Evolutionary conservation across 768 basidiomycete species (phyloP).

Genomic region (Pholiota microspora): DNA sequence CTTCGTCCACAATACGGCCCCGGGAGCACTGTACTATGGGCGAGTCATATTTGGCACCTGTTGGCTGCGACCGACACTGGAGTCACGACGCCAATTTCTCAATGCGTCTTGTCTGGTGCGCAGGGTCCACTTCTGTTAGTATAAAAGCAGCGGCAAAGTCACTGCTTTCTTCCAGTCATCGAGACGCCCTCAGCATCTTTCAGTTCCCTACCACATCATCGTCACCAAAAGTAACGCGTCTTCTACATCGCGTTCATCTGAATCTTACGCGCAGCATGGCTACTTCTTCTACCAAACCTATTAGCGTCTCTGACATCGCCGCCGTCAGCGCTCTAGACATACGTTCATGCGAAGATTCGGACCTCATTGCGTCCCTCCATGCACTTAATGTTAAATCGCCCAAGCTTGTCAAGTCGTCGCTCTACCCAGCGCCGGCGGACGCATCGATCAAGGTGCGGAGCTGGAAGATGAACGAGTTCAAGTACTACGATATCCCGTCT

Average conservation of each 20-base stretch:
- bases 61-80: too few species aligned
- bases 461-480: slow-evolving; percentile 99
- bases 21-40: too few species aligned
- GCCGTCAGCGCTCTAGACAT: not conserved
- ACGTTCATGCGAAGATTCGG: slow-evolving; percentile 40
- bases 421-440: slow-evolving; percentile 57
- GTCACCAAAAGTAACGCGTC: too few species aligned
- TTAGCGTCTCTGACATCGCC: not conserved
- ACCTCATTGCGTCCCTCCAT: slow-evolving; percentile 56
- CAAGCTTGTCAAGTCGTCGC: slow-evolving; percentile 63
- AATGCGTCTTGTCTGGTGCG: not conserved
- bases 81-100: too few species aligned
- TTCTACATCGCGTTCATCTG: too few species aligned
- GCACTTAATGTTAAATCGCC: slow-evolving; percentile 51
- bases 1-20: too few species aligned
- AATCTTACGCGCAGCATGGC: too few species aligned
- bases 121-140: slow-evolving; percentile 20
- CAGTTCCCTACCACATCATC: not conserved
- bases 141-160: slow-evolving; percentile 15
- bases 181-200: not conserved
- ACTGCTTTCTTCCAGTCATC: not conserved
- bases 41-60: too few species aligned
- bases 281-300: too few species aligned
- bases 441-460: slow-evolving; percentile 59
- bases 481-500: slow-evolving; percentile 85